These are phyloP conservation scores for Aaosphaeria arxii DNA, from an alignment of 2,329 filamentous ascomycete species.

Conservation along the genomic window DNA sequence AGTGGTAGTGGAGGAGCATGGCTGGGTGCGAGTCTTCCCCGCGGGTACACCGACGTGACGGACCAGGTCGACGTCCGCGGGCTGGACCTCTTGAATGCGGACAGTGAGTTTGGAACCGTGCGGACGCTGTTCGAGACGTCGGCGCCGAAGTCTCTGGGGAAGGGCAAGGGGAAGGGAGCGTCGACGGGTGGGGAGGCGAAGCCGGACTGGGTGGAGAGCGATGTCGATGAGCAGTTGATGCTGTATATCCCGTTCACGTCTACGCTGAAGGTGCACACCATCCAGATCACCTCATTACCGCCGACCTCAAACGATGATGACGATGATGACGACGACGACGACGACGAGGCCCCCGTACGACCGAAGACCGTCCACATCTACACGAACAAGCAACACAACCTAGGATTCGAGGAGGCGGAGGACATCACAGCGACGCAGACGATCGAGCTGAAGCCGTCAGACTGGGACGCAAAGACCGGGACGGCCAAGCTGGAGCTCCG, in stretches of 20 bases:
- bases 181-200: slow-evolving; percentile 48
- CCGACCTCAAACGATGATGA: slow-evolving; percentile 47
- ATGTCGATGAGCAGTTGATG: slow-evolving; percentile 95
- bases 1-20: slow-evolving; percentile 53
- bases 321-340: slow-evolving; percentile 59
- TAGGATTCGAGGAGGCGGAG: slow-evolving; percentile 94
- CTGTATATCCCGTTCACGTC: slow-evolving; percentile 87
- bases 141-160: slow-evolving; percentile 62
- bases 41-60: slow-evolving; percentile 80
- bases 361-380: slow-evolving; percentile 83
- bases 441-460: slow-evolving; percentile 68
- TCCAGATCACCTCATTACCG: slow-evolving; percentile 80
- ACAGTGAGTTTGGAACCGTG: slow-evolving; percentile 71
- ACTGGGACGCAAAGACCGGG: slow-evolving; percentile 64
- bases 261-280: slow-evolving; percentile 82
- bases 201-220: slow-evolving; percentile 88
- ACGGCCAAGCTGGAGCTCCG: slow-evolving; percentile 62
- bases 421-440: slow-evolving; percentile 77
- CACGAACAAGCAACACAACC: slow-evolving; percentile 81
- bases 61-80: slow-evolving; percentile 75
- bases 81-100: slow-evolving; percentile 83
- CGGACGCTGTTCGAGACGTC: slow-evolving; percentile 68
- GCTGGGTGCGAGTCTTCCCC: slow-evolving; percentile 72
- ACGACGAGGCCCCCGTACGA: slow-evolving; percentile 74
- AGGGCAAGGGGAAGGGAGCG: slow-evolving; percentile 54